Percentiles rank a stretch among this genome's conserved stretches.
Conservation (phyloP, 805 yeast species). For the Metschnikowia koreensis region DNA sequence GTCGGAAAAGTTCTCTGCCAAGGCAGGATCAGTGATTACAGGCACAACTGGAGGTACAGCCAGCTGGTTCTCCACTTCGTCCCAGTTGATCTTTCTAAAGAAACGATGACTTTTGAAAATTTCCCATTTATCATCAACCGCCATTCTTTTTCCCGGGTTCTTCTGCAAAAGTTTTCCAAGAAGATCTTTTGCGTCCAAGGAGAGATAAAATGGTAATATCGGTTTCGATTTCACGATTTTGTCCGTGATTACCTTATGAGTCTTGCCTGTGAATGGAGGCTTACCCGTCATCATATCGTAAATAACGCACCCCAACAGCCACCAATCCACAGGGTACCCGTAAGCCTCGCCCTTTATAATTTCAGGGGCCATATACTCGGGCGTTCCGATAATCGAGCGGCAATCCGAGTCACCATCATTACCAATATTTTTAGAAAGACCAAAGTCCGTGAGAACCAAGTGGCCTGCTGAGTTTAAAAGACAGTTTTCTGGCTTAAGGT, state of each 20-base stretch:
- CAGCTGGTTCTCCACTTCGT: conserved; percentile 27
- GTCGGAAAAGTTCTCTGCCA: conserved; percentile 45
- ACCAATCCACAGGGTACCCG: conserved; percentile 48
- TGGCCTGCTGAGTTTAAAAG: conserved; percentile 76
- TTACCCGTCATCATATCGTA: conserved; percentile 44
- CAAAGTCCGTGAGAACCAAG: conserved; percentile 81
- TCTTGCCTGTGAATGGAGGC: conserved; percentile 46
- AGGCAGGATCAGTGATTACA: conserved; percentile 41
- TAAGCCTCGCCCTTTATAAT: conserved; percentile 48
- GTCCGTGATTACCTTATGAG: conserved; percentile 39
- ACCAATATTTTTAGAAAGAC: conserved; percentile 52
- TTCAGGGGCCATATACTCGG: conserved; percentile 82
- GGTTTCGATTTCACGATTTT: conserved; percentile 37
- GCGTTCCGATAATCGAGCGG: conserved; percentile 58
- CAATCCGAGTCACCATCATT: conserved; percentile 44
- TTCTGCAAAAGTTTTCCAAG: conserved; percentile 36
- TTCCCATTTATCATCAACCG: conserved; percentile 36
- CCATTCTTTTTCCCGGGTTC: conserved; percentile 36
- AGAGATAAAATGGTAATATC: conserved; percentile 40
- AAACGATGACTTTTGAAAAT: conserved; percentile 36
- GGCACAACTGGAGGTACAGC: conserved; percentile 42
- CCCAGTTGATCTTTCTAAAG: conserved; percentile 40
- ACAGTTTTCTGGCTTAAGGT: conserved; percentile 88
- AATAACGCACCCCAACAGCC: conserved; percentile 47
- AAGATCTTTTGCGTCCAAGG: conserved; percentile 43